Percentiles rank a stretch among this genome's conserved stretches.
phyloP scores from a whole-genome alignment of 148 eudicot genomes.

The Agrostemma githago region DNA sequence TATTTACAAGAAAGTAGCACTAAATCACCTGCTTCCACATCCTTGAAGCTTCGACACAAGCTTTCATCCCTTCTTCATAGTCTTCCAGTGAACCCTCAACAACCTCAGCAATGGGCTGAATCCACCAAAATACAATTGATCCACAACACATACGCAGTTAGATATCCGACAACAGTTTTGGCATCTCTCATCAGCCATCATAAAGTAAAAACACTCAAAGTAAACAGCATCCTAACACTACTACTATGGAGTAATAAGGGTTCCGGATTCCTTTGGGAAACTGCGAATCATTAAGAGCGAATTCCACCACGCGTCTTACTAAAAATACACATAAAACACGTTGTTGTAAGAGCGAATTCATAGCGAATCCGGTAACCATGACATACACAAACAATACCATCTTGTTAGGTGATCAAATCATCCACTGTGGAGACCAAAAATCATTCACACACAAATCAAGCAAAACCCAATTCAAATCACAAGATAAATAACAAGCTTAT shows the following conservation, averaged over 20 bases:
- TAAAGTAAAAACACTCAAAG: not conserved
- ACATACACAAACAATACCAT: not conserved
- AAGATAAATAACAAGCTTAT: not conserved
- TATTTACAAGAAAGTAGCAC: too few relatives aligned
- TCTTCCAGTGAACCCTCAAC: slow-evolving; percentile 75
- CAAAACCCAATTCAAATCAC: slow-evolving; percentile 14
- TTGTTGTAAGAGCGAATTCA: too few relatives aligned
- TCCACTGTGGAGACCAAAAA: not conserved
- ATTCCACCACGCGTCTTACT: too few relatives aligned
- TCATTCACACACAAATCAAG: not conserved
- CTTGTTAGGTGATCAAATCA: not conserved
- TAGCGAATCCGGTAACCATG: too few relatives aligned
- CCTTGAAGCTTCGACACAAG: slow-evolving; percentile 78
- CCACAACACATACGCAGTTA: slow-evolving; percentile 8
- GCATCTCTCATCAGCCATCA: slow-evolving; percentile 7
- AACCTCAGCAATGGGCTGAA: slow-evolving; percentile 86
- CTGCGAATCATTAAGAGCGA: too few relatives aligned
- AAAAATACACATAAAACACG: too few relatives aligned
- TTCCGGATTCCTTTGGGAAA: too few relatives aligned
- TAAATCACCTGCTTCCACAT: slow-evolving; percentile 77
- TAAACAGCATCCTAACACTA: too few relatives aligned
- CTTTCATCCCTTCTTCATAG: slow-evolving; percentile 84
- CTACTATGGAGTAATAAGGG: too few relatives aligned
- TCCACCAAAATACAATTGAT: slow-evolving; percentile 14
- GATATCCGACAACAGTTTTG: not conserved